Percentiles rank a stretch among this genome's conserved stretches.
Conservation (phyloP, 352 stramenopile genomes). For the Phytophthora capsici region DNA sequence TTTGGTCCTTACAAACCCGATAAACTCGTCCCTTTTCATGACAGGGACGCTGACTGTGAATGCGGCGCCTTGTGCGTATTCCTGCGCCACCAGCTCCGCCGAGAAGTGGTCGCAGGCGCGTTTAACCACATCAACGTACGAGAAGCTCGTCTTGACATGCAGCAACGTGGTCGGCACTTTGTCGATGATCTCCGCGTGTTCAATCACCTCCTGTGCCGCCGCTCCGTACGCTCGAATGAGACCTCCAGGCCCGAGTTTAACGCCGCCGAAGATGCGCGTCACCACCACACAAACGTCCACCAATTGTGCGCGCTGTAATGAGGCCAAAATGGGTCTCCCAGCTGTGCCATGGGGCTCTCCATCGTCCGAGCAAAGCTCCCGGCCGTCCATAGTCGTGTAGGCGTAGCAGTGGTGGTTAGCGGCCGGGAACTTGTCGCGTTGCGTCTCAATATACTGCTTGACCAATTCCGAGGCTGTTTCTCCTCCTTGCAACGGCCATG, state of each 20-base stretch:
- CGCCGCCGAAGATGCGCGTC: constrained; percentile 76
- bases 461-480: constrained; percentile 46
- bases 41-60: constrained; percentile 58
- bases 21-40: constrained; percentile 35
- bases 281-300: constrained; percentile 79
- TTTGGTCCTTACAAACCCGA: constrained; percentile 47
- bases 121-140: constrained; percentile 51
- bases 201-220: constrained; percentile 63
- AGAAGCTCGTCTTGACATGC: constrained; percentile 38
- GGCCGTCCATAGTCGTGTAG: constrained; percentile 59
- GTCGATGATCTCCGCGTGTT: constrained; percentile 58
- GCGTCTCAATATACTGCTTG: constrained; percentile 50
- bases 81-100: constrained; percentile 53
- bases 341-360: constrained; percentile 79
- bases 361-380: constrained; percentile 74
- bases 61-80: constrained; percentile 31
- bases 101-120: constrained; percentile 49
- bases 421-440: constrained; percentile 53
- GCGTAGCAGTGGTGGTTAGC: constrained; percentile 83
- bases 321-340: constrained; percentile 66
- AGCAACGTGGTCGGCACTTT: constrained; percentile 54
- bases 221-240: constrained; percentile 76
- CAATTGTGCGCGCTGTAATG: constrained; percentile 64
- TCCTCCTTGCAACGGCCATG: constrained; percentile 48
- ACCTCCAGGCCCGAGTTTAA: constrained; percentile 72